A percentile compares a stretch with the other conserved stretches of the same genome.
phyloP scores from a whole-genome alignment of 768 basidiomycete genomes.

The Pulveroboletus sp. region DNA sequence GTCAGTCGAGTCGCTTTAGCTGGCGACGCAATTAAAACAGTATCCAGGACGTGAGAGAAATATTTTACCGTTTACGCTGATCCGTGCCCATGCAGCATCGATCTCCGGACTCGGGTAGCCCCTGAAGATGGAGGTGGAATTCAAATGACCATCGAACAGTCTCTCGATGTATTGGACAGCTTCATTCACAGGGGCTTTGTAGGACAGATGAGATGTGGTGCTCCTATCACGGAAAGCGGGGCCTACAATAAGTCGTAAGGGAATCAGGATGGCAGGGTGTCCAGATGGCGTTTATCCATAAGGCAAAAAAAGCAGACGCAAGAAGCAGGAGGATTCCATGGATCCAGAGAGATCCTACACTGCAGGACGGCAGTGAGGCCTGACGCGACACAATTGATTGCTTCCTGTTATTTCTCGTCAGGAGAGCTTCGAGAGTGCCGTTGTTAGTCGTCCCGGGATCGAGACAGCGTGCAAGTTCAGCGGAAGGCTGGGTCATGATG shows the following conservation, averaged over 20 bases:
- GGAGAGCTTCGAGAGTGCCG: background rate
- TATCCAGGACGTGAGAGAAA: background rate
- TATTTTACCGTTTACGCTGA: background rate
- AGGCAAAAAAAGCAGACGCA: background rate
- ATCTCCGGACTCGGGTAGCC: conserved; percentile 1
- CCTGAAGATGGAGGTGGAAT: background rate
- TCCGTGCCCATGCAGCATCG: background rate
- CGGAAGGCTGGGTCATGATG: no score
- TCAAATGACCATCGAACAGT: background rate
- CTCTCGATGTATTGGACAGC: conserved; percentile 1
- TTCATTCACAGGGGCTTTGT: conserved; percentile 1
- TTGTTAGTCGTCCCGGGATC: background rate
- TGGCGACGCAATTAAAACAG: background rate
- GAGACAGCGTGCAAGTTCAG: no score
- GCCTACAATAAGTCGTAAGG: background rate
- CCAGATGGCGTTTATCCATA: background rate
- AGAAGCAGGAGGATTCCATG: background rate
- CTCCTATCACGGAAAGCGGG: background rate
- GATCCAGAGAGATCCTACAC: background rate
- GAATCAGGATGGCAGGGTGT: background rate
- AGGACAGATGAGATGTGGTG: background rate
- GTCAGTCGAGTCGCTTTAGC: conserved; percentile 8
- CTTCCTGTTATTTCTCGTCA: background rate
- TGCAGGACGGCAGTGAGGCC: no score
- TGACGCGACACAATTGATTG: no score